phyloP scores from a whole-genome alignment of 2,329 filamentous ascomycete genomes.

The Colletotrichum echinochloae region DNA sequence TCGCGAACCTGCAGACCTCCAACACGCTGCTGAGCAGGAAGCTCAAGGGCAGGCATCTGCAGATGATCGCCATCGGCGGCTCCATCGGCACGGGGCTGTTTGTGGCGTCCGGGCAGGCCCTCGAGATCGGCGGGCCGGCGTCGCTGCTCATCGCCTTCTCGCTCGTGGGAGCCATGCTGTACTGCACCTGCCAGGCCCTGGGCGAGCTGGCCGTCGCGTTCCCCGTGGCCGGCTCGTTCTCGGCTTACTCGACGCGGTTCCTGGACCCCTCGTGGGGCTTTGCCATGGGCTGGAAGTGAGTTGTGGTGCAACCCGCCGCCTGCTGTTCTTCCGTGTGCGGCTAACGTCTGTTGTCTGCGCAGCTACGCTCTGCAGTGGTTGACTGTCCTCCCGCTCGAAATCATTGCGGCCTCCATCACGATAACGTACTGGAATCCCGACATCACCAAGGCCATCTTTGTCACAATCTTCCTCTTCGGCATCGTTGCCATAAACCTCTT shows the following conservation, averaged over 20 bases:
- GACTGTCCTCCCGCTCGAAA: conserved; percentile 83
- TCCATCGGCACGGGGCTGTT: conserved; percentile 93
- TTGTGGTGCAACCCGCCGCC: conserved; percentile 42
- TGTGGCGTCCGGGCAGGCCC: conserved; percentile 81
- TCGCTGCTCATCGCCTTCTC: conserved; percentile 82
- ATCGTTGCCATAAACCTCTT: conserved; percentile 89
- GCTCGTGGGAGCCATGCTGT: conserved; percentile 88
- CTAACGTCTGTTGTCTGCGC: conserved; percentile 23
- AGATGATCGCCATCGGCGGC: conserved; percentile 98
- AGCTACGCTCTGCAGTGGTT: conserved; percentile 92
- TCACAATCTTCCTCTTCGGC: conserved; percentile 81
- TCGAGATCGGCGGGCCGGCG: conserved; percentile 80
- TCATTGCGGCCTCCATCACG: conserved; percentile 88
- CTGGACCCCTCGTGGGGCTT: conserved; percentile 95
- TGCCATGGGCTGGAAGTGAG: conserved; percentile 93
- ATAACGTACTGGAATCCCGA: conserved; percentile 81
- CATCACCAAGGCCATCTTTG: conserved; percentile 79
- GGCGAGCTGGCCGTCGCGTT: conserved; percentile 93
- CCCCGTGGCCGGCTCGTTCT: conserved; percentile 92
- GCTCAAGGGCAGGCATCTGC: conserved; percentile 86
- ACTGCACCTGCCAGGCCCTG: conserved; percentile 90
- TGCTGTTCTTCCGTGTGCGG: not conserved
- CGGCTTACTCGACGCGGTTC: conserved; percentile 91
- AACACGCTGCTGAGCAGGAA: conserved; percentile 80
- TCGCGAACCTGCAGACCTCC: conserved; percentile 78